Percentiles rank a stretch among this genome's conserved stretches.
Conservation (phyloP, 75 land plant genomes). For the Ceratopteris richardii region DNA sequence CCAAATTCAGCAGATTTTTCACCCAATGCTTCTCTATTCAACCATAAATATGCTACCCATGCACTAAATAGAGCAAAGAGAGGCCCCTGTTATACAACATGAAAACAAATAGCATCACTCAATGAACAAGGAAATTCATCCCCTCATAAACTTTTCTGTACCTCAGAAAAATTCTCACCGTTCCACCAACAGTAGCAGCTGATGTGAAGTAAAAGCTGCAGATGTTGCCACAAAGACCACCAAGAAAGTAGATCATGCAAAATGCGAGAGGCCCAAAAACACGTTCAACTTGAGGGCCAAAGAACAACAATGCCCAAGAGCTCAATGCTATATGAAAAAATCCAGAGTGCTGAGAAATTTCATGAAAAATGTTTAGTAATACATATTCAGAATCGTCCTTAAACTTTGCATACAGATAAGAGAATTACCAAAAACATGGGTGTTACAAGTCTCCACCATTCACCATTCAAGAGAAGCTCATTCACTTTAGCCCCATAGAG, state of each 20-base stretch:
- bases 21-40: constrained; percentile 41
- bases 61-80: constrained; percentile 66
- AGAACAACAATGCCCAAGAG: constrained; percentile 61
- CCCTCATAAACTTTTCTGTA: too few relatives aligned
- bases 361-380: background rate
- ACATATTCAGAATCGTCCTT: background rate
- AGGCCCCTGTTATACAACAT: constrained; percentile 50
- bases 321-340: constrained; percentile 59
- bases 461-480: constrained; percentile 57
- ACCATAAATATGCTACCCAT: constrained; percentile 58
- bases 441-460: constrained; percentile 86
- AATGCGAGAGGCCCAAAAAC: constrained; percentile 73
- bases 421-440: constrained; percentile 75
- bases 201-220: constrained; percentile 72
- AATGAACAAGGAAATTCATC: background rate
- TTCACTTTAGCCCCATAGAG: constrained; percentile 80
- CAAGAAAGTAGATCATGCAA: constrained; percentile 65
- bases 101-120: background rate
- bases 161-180: constrained; percentile 51
- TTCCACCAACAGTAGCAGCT: constrained; percentile 78
- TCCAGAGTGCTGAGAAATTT: constrained; percentile 61
- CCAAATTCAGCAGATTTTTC: constrained; percentile 49
- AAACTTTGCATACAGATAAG: too few relatives aligned
- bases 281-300: constrained; percentile 61
- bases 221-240: constrained; percentile 72